Percentiles rank a stretch among this genome's conserved stretches.
These are phyloP conservation scores for Albifimbria verrucaria DNA, from an alignment of 2,329 filamentous ascomycete genomes.

Conservation along the genomic window DNA sequence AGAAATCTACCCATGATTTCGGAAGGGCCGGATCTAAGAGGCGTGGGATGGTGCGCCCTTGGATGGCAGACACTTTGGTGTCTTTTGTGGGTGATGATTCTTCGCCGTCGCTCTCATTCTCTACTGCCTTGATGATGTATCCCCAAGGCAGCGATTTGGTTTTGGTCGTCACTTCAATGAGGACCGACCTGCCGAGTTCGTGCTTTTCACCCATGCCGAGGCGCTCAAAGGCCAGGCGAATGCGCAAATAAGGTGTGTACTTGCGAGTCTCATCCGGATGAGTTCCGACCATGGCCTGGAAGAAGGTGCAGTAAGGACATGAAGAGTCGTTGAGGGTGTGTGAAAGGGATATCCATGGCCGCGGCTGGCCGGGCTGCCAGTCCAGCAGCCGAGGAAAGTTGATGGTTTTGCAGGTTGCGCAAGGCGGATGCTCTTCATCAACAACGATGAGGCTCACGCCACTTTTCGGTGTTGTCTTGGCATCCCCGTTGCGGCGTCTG, in stretches of 20 bases:
- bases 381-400: slow-evolving; percentile 33
- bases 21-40: slow-evolving; percentile 25
- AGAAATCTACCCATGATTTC: slow-evolving; percentile 32
- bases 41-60: slow-evolving; percentile 27
- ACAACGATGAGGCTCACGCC: slow-evolving; percentile 24
- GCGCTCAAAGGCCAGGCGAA: slow-evolving; percentile 34
- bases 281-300: slow-evolving; percentile 29
- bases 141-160: slow-evolving; percentile 33
- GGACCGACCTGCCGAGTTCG: slow-evolving; percentile 28
- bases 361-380: slow-evolving; percentile 30
- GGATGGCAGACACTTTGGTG: slow-evolving; percentile 14
- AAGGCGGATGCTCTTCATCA: slow-evolving; percentile 23
- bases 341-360: slow-evolving; percentile 33
- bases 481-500: slow-evolving; percentile 17
- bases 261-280: slow-evolving; percentile 25
- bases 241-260: slow-evolving; percentile 35
- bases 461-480: slow-evolving; percentile 21
- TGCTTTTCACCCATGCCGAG: slow-evolving; percentile 34
- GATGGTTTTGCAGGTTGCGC: slow-evolving; percentile 29
- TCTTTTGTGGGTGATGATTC: neutral
- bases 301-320: slow-evolving; percentile 37
- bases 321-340: slow-evolving; percentile 25
- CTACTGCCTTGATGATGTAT: slow-evolving; percentile 28
- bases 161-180: slow-evolving; percentile 33
- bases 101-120: slow-evolving; percentile 13